Percentiles rank a stretch among this genome's conserved stretches.
phyloP scores from a whole-genome alignment of 441 rosid species.

The Corymbia citriodora region DNA sequence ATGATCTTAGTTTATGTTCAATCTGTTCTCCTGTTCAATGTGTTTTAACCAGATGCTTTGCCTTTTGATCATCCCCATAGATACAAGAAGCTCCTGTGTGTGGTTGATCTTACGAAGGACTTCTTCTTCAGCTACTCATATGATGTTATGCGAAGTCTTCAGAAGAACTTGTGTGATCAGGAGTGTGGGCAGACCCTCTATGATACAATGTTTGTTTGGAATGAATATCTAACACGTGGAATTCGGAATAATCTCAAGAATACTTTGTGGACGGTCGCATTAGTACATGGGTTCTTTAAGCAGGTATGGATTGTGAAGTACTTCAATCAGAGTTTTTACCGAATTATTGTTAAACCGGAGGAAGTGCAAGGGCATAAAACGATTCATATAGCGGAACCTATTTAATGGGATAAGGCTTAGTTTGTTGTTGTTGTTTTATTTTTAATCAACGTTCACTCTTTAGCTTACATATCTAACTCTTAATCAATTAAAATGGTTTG shows the following conservation, averaged over 20 bases:
- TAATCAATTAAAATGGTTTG: not conserved
- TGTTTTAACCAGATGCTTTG: slow-evolving; percentile 8
- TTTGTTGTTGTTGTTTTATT: not conserved
- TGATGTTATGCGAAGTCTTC: slow-evolving; percentile 91
- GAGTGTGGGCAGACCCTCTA: slow-evolving; percentile 70
- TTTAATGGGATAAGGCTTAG: not conserved
- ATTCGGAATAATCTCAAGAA: slow-evolving; percentile 81
- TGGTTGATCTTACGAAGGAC: slow-evolving; percentile 96
- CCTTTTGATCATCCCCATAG: slow-evolving; percentile 33
- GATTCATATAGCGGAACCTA: not conserved
- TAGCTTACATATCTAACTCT: not conserved
- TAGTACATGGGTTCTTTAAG: slow-evolving; percentile 92
- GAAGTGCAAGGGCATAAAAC: not conserved
- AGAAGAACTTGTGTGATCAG: slow-evolving; percentile 66
- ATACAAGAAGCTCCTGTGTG: slow-evolving; percentile 94
- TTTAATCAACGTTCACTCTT: not conserved
- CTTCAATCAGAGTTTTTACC: not conserved
- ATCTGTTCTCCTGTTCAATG: not conserved
- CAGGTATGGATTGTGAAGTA: slow-evolving; percentile 48
- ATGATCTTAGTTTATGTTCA: not conserved
- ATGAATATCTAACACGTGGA: slow-evolving; percentile 91
- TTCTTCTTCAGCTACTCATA: slow-evolving; percentile 98
- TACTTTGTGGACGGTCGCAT: slow-evolving; percentile 94
- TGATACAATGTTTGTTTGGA: slow-evolving; percentile 99
- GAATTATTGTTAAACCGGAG: not conserved